phyloP scores from a whole-genome alignment of 176 grass and related monocot genomes.

The Tuctoria greenei region DNA sequence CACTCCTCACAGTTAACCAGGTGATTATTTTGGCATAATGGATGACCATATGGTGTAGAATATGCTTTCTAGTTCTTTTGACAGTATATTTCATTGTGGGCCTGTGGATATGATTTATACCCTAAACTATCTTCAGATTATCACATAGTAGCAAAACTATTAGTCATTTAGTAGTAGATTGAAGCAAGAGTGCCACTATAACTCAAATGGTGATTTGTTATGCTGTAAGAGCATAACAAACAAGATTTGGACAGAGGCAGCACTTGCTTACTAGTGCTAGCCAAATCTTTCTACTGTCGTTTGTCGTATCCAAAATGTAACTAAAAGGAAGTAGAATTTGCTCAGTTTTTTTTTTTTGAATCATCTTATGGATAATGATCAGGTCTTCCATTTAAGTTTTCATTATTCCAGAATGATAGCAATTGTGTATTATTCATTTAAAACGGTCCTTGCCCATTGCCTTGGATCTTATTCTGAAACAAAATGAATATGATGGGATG shows the following conservation, averaged over 20 bases:
- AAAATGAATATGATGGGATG: neutral
- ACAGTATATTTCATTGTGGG: neutral
- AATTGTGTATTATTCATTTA: too few species aligned
- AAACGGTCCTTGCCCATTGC: neutral
- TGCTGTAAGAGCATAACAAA: neutral
- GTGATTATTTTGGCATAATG: constrained; percentile 19
- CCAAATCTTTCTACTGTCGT: neutral
- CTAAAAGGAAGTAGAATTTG: neutral
- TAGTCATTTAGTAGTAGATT: neutral
- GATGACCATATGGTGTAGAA: neutral
- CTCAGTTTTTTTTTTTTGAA: neutral
- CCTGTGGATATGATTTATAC: neutral
- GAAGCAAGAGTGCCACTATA: neutral
- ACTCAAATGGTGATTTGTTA: neutral
- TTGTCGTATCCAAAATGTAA: neutral
- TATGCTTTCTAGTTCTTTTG: constrained; percentile 3
- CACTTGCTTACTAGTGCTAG: neutral
- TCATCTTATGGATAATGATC: neutral
- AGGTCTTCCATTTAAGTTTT: neutral
- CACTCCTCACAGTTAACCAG: constrained; percentile 17
- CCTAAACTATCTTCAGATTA: neutral
- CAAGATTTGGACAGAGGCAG: neutral
- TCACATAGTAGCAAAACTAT: neutral
- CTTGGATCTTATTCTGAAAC: neutral
- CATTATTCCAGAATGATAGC: neutral